A percentile compares a stretch with the other conserved stretches of the same genome.
Conservation (phyloP, 2,329 filamentous ascomycete species). For the Diplodia mutila region DNA sequence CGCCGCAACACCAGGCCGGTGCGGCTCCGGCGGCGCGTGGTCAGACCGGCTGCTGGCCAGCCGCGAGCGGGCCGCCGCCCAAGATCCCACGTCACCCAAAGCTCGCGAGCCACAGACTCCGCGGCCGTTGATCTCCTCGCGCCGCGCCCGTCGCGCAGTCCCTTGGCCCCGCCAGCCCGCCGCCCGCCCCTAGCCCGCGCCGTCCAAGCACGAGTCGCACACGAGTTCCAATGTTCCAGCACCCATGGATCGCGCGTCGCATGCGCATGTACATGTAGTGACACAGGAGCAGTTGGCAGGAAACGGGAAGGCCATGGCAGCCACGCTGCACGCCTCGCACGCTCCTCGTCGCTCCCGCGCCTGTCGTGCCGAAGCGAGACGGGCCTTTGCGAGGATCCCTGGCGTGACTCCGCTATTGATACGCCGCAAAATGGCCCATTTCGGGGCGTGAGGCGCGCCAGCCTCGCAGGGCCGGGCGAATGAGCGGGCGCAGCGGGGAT, state of each 20-base stretch:
- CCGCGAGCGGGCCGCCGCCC: conserved; percentile 4
- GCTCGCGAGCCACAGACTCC: background rate
- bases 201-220: conserved; percentile 13
- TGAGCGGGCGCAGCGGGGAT: conserved; percentile 30
- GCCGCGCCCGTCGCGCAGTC: background rate
- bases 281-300: conserved; percentile 23
- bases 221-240: conserved; percentile 18
- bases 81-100: conserved; percentile 15
- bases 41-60: conserved; percentile 20
- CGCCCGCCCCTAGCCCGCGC: background rate
- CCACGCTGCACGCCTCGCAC: conserved; percentile 32
- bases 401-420: conserved; percentile 37
- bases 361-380: conserved; percentile 35
- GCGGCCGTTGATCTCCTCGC: conserved; percentile 13
- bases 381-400: conserved; percentile 27
- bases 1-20: background rate
- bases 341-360: conserved; percentile 27
- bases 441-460: conserved; percentile 34
- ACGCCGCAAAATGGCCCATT: conserved; percentile 33
- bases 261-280: conserved; percentile 20
- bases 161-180: background rate
- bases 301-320: conserved; percentile 27
- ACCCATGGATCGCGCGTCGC: conserved; percentile 14
- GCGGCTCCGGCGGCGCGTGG: conserved; percentile 1
- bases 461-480: conserved; percentile 32